Evolutionary conservation across 116 monocot species (phyloP).

Genomic region (Zostera marina): DNA sequence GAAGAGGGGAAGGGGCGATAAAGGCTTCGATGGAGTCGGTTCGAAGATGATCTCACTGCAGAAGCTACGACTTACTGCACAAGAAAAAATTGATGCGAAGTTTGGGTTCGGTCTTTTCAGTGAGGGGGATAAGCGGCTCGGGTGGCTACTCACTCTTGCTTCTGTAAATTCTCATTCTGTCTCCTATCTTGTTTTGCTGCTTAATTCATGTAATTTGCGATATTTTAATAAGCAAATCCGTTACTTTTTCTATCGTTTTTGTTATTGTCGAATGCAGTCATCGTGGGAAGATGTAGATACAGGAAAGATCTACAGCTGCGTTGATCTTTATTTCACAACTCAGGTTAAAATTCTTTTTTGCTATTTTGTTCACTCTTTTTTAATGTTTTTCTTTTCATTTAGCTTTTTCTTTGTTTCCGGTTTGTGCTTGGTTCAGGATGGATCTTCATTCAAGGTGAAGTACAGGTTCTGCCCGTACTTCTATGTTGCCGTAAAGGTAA

Average conservation of each 20-base stretch:
- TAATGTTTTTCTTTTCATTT: neutral
- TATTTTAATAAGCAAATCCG: too few species aligned
- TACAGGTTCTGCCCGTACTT: constrained; percentile 79
- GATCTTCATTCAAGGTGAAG: constrained; percentile 78
- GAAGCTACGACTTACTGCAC: constrained; percentile 53
- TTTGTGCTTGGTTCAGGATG: constrained; percentile 38
- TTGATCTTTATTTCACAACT: constrained; percentile 80
- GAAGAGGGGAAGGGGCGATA: constrained; percentile 13
- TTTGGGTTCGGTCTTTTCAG: constrained; percentile 71
- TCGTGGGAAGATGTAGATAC: constrained; percentile 78
- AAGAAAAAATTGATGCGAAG: constrained; percentile 68
- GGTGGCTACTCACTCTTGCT: constrained; percentile 90
- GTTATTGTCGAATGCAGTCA: constrained; percentile 27
- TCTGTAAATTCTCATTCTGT: constrained; percentile 17
- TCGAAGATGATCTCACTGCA: constrained; percentile 34
- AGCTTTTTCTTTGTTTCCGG: neutral
- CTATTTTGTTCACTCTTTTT: constrained; percentile 5
- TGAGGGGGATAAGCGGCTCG: constrained; percentile 81
- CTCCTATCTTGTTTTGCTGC: neutral
- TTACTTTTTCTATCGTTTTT: neutral
- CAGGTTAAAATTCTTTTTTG: too few species aligned
- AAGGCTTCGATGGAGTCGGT: neutral
- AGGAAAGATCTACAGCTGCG: constrained; percentile 56
- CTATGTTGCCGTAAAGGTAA: constrained; percentile 75
- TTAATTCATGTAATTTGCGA: too few species aligned